phyloP scores from a whole-genome alignment of 148 eudicot genomes.

The Spergularia bocconei region DNA sequence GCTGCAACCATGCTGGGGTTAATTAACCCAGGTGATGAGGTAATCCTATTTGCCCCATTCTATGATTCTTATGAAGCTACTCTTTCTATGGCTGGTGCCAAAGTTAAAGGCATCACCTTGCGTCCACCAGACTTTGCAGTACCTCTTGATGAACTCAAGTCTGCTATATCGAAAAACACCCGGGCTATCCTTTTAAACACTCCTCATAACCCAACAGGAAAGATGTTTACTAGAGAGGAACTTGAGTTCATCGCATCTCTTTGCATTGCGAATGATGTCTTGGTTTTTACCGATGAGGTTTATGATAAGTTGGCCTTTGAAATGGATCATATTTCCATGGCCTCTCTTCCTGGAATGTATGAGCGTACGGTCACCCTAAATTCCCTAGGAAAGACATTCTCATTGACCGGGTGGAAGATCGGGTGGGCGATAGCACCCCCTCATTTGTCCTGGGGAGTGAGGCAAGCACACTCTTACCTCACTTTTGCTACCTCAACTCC shows the following conservation, averaged over 20 bases:
- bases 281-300: constrained; percentile 90
- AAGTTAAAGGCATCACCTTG: constrained; percentile 66
- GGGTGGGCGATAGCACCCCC: constrained; percentile 99
- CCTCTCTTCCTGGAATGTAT: constrained; percentile 95
- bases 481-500: constrained; percentile 97
- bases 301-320: constrained; percentile 92
- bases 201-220: constrained; percentile 97
- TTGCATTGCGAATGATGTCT: constrained; percentile 81
- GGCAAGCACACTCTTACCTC: constrained; percentile 88
- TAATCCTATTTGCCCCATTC: constrained; percentile 91
- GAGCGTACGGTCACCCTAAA: constrained; percentile 88
- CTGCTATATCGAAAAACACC: constrained; percentile 60
- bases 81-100: constrained; percentile 97
- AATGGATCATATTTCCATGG: constrained; percentile 95
- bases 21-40: constrained; percentile 94
- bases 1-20: constrained; percentile 93
- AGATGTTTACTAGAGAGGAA: constrained; percentile 85
- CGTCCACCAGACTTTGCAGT: constrained; percentile 75
- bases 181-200: constrained; percentile 88
- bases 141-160: constrained; percentile 77
- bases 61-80: constrained; percentile 97
- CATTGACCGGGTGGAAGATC: constrained; percentile 98
- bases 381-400: constrained; percentile 93
- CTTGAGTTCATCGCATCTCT: constrained; percentile 73
- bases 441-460: constrained; percentile 83